Evolutionary conservation across 1,284 basidiomycete genomes (phyloP).

Genomic region (Pseudomicrostroma phylloplanum): DNA sequence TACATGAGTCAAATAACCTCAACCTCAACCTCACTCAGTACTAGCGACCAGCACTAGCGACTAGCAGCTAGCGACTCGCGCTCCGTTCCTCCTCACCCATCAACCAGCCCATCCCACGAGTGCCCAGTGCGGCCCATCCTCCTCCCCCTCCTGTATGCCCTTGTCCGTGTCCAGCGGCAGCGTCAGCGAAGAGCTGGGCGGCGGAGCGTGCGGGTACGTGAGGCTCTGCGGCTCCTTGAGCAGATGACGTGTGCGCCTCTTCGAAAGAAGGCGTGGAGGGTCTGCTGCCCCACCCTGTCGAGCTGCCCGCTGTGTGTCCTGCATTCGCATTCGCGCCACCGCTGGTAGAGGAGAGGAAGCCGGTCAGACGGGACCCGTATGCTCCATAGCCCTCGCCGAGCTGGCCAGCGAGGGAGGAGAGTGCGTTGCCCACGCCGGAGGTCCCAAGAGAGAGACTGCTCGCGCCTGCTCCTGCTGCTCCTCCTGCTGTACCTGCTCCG

Average conservation of each 20-base stretch:
- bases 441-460: neutral
- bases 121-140: slow-evolving; percentile 21
- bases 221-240: slow-evolving; percentile 6
- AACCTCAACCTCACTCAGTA: too few species aligned
- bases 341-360: neutral
- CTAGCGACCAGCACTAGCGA: too few species aligned
- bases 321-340: too few species aligned
- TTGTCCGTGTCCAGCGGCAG: slow-evolving; percentile 22
- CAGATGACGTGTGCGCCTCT: slow-evolving; percentile 9
- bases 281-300: too few species aligned
- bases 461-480: neutral
- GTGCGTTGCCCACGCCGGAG: neutral
- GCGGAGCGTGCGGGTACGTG: slow-evolving; percentile 4
- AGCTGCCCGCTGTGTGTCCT: too few species aligned
- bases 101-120: slow-evolving; percentile 24
- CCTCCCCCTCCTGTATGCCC: slow-evolving; percentile 5
- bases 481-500: neutral
- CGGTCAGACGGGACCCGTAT: neutral
- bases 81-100: slow-evolving; percentile 23
- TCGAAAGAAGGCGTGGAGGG: neutral
- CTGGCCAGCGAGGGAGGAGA: slow-evolving; percentile 2
- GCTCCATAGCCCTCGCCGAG: neutral
- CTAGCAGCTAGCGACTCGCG: neutral
- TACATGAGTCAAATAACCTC: too few species aligned
- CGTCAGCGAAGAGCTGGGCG: slow-evolving; percentile 25